A percentile compares a stretch with the other conserved stretches of the same genome.
Conservation (phyloP, 768 basidiomycete species). For the Lyophyllum shimeji region DNA sequence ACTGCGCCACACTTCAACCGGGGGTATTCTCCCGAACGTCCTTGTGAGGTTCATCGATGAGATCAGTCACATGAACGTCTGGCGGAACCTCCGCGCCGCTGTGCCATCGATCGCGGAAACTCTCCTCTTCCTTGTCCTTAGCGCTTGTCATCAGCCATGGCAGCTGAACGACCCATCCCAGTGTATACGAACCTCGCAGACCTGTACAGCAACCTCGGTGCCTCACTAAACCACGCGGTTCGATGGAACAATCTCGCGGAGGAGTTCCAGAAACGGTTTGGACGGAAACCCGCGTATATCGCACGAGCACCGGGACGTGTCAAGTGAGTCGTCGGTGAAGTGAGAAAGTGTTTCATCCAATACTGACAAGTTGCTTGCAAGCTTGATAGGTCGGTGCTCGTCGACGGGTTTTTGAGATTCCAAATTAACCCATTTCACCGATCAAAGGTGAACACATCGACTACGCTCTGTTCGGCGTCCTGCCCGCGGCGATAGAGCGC, state of each 20-base stretch:
- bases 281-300: slow-evolving; percentile 66
- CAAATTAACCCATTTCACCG: not conserved
- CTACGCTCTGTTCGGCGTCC: slow-evolving; percentile 79
- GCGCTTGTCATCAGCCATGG: slow-evolving; percentile 33
- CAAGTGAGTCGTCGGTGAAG: slow-evolving; percentile 48
- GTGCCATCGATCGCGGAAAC: not conserved
- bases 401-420: not conserved
- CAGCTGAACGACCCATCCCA: slow-evolving; percentile 58
- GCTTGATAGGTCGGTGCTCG: slow-evolving; percentile 41
- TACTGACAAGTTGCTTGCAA: slow-evolving; percentile 9
- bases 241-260: slow-evolving; percentile 63
- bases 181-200: slow-evolving; percentile 57
- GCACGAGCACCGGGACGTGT: slow-evolving; percentile 79
- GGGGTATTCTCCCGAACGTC: not conserved
- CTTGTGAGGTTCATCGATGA: not conserved
- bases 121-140: not conserved
- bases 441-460: slow-evolving; percentile 77
- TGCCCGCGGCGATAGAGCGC: slow-evolving; percentile 82
- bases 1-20: not conserved
- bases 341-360: not conserved
- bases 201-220: slow-evolving; percentile 52
- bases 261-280: slow-evolving; percentile 65
- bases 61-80: not conserved
- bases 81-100: slow-evolving; percentile 3
- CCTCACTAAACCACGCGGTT: slow-evolving; percentile 53